These are phyloP conservation scores for Pichia californica DNA, from an alignment of 805 yeast genomes.

Conservation along the genomic window DNA sequence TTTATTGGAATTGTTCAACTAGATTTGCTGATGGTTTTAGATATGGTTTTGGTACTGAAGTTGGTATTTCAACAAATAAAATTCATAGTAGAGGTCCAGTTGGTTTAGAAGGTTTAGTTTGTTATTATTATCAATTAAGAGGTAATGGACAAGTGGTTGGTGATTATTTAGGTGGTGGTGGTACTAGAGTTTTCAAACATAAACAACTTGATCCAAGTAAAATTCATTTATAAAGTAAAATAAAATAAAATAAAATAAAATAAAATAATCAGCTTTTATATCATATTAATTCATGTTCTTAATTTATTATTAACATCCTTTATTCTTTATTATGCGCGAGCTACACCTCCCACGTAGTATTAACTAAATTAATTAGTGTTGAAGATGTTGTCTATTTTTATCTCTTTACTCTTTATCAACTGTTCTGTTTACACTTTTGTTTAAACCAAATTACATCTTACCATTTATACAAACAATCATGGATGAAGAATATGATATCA, in stretches of 20 bases:
- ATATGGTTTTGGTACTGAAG: slow-evolving; percentile 98
- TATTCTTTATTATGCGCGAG: no score
- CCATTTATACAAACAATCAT: slow-evolving; percentile 30
- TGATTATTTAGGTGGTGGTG: slow-evolving; percentile 92
- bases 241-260: no score
- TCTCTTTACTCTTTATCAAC: no score
- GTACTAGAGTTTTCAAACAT: slow-evolving; percentile 70
- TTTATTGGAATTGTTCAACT: slow-evolving; percentile 96
- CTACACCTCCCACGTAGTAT: no score
- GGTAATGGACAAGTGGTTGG: slow-evolving; percentile 93
- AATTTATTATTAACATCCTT: no score
- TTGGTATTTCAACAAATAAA: slow-evolving; percentile 94
- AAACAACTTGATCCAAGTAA: slow-evolving; percentile 43
- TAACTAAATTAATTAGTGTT: no score
- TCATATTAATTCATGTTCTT: no score
- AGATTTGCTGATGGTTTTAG: slow-evolving; percentile 98
- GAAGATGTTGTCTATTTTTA: no score
- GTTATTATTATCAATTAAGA: slow-evolving; percentile 87
- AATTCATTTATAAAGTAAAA: slow-evolving; percentile 17
- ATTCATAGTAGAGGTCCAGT: slow-evolving; percentile 99
- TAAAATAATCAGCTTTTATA: no score
- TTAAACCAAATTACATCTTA: background rate
- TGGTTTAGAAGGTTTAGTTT: slow-evolving; percentile 93
- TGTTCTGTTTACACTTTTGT: background rate
- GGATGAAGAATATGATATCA: slow-evolving; percentile 97